Percentiles rank a stretch among this genome's conserved stretches.
These are phyloP conservation scores for Chaetoscypha palmicola DNA, from an alignment of 2,329 filamentous ascomycete genomes.

Conservation along the genomic window DNA sequence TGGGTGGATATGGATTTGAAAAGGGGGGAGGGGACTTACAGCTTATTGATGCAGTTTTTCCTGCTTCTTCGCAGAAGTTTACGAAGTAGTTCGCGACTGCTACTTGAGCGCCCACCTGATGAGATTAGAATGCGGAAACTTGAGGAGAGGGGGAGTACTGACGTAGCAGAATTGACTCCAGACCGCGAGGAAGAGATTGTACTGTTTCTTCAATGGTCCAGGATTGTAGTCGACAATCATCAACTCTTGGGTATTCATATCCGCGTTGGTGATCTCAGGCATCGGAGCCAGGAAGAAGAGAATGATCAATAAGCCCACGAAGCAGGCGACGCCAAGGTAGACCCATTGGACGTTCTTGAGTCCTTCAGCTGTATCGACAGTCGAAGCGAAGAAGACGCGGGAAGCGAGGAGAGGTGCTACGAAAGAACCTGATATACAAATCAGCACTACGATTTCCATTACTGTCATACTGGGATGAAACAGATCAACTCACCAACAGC, in stretches of 20 bases:
- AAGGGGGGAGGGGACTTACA: constrained; percentile 13
- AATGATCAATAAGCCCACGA: constrained; percentile 58
- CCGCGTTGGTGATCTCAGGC: constrained; percentile 65
- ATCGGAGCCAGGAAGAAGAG: constrained; percentile 58
- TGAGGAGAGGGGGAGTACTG: neutral
- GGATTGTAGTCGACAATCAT: constrained; percentile 38
- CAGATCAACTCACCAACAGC: no score
- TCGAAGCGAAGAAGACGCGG: constrained; percentile 63
- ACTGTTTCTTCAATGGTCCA: constrained; percentile 63
- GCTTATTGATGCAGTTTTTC: constrained; percentile 37
- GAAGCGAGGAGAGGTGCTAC: constrained; percentile 67
- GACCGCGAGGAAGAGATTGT: constrained; percentile 67
- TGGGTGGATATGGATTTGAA: neutral
- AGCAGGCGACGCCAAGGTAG: constrained; percentile 65
- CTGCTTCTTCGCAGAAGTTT: constrained; percentile 59
- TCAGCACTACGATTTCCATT: no score
- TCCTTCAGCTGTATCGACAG: constrained; percentile 42
- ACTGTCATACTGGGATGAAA: no score
- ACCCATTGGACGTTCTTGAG: constrained; percentile 65
- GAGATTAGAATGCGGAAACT: neutral
- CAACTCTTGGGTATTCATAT: constrained; percentile 58
- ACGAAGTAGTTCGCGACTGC: constrained; percentile 63
- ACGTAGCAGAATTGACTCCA: constrained; percentile 70
- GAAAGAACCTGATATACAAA: constrained; percentile 67
- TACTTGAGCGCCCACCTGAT: constrained; percentile 57